phyloP scores from a whole-genome alignment of 139 green algal species.

The Eudorina sp. region DNA sequence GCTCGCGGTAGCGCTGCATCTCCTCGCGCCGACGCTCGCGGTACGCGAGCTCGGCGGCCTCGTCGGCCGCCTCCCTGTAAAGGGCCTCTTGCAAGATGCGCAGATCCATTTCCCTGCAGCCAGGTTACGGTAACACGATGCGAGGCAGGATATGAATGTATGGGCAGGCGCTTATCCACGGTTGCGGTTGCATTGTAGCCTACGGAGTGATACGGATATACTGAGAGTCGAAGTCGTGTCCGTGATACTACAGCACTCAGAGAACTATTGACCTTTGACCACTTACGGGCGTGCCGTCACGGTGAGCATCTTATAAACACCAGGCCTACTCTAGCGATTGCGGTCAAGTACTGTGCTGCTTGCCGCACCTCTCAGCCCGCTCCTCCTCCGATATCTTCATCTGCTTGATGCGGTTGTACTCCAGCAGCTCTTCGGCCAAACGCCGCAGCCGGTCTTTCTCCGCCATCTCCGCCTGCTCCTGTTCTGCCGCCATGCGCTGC shows the following conservation, averaged over 20 bases:
- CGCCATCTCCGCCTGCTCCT: constrained; percentile 50
- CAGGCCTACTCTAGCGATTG: too few relatives aligned
- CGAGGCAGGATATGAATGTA: too few relatives aligned
- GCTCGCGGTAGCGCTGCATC: constrained; percentile 59
- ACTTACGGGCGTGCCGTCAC: too few relatives aligned
- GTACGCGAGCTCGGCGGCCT: constrained; percentile 58
- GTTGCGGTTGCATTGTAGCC: too few relatives aligned
- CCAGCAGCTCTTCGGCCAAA: constrained; percentile 66
- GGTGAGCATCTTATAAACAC: too few relatives aligned
- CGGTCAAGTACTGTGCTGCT: too few relatives aligned
- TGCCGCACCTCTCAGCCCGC: constrained; percentile 56
- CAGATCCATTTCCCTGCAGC: constrained; percentile 68
- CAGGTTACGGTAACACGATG: too few relatives aligned
- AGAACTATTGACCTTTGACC: too few relatives aligned
- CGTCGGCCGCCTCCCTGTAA: constrained; percentile 62
- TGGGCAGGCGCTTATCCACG: too few relatives aligned
- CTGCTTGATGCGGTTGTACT: constrained; percentile 73
- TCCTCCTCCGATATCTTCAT: constrained; percentile 65
- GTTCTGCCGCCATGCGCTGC: constrained; percentile 53
- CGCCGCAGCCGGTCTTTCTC: constrained; percentile 58
- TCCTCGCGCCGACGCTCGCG: constrained; percentile 61
- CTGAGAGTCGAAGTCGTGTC: too few relatives aligned
- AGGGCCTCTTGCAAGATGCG: constrained; percentile 71
- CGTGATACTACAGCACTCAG: too few relatives aligned
- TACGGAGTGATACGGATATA: too few relatives aligned